phyloP scores from a whole-genome alignment of 2,329 filamentous ascomycete genomes.

The Elsinoe necatrix region DNA sequence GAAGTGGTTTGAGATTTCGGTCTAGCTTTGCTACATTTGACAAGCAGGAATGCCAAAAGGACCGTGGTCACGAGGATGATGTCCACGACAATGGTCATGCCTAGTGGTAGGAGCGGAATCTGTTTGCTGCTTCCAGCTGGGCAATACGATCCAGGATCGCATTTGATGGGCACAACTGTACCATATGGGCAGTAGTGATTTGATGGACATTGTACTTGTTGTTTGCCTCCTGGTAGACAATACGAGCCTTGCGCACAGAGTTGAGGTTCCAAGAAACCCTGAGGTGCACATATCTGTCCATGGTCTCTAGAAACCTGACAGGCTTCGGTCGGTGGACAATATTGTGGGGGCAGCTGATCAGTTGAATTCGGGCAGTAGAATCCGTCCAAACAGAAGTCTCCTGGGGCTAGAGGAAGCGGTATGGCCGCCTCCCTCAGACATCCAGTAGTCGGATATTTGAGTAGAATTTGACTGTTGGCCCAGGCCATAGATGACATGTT shows the following conservation, averaged over 20 bases:
- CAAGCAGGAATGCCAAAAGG: constrained; percentile 30
- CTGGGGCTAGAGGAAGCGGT: neutral
- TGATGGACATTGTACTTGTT: constrained; percentile 38
- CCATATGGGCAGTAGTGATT: constrained; percentile 47
- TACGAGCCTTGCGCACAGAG: constrained; percentile 44
- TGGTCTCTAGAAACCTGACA: constrained; percentile 22
- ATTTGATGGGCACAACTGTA: constrained; percentile 41
- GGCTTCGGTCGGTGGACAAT: constrained; percentile 24
- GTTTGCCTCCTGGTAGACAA: constrained; percentile 38
- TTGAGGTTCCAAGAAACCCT: constrained; percentile 41
- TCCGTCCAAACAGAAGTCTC: constrained; percentile 2
- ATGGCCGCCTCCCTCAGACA: constrained; percentile 4
- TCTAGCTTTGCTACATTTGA: constrained; percentile 30
- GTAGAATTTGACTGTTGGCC: neutral
- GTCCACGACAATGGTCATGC: constrained; percentile 39
- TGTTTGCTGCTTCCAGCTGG: constrained; percentile 38
- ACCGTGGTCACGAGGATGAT: constrained; percentile 33
- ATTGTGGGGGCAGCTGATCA: constrained; percentile 26
- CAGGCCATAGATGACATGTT: constrained; percentile 12
- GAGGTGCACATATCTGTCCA: constrained; percentile 26
- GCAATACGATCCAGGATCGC: constrained; percentile 40
- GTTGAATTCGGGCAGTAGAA: constrained; percentile 22
- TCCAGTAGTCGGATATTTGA: constrained; percentile 1
- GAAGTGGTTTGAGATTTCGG: neutral
- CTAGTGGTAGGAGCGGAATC: constrained; percentile 38